A percentile compares a stretch with the other conserved stretches of the same genome.
Evolutionary conservation across 306 rosid species (phyloP).

Genomic region (Sechiopsis laciniata): DNA sequence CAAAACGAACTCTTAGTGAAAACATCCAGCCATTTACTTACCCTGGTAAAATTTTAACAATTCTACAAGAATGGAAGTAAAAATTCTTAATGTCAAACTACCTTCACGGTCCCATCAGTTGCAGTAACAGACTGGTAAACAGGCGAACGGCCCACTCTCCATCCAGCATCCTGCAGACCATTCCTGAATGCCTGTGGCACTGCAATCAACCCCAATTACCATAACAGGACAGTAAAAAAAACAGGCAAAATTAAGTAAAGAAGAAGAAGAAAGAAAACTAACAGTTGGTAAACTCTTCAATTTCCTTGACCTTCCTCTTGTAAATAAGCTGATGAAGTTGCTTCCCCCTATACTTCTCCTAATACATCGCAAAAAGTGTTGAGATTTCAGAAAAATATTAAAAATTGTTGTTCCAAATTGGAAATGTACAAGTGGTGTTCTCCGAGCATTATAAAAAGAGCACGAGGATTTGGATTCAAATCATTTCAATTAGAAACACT

Average conservation of each 20-base stretch:
- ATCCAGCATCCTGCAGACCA: conserved; percentile 81
- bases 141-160: conserved; percentile 89
- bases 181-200: conserved; percentile 86
- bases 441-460: no score
- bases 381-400: no score
- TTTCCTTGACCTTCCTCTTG: conserved; percentile 69
- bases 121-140: conserved; percentile 58
- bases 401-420: no score
- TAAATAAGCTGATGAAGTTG: conserved; percentile 83
- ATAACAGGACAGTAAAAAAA: background rate
- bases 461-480: no score
- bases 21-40: background rate
- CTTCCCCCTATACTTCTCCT: conserved; percentile 84
- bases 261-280: conserved; percentile 20
- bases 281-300: conserved; percentile 70
- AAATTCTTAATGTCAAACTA: conserved; percentile 20
- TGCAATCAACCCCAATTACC: conserved; percentile 22
- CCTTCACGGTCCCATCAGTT: conserved; percentile 91
- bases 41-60: background rate
- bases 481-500: no score
- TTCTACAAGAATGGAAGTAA: background rate
- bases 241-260: background rate
- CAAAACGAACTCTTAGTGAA: background rate
- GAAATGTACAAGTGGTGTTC: no score
- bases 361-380: conserved; percentile 10